Evolutionary conservation across 257 asterid genomes (phyloP), one percentile per base, ranked within the genome.

Genomic region (Penstemon barbatus): DNA sequence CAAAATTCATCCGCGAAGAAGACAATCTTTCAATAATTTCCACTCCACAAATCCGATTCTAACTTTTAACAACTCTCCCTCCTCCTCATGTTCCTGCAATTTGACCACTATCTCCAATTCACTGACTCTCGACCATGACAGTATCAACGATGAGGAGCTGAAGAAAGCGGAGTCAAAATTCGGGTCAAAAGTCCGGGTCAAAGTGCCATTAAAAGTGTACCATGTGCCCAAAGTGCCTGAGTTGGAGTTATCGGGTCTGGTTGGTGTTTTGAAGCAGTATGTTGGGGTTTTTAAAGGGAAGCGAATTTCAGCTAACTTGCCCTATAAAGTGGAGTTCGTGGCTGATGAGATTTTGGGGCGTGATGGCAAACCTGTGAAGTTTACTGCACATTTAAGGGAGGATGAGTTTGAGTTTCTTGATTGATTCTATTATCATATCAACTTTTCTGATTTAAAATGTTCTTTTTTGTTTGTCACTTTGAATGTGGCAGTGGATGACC

Each of bases 381-480:
- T 92, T 76, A 33, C 51, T 68, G 87, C 91, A 2, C 98, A 92
- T 78, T 80, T 89, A 61, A 92, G 78, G 84, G 97, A 92, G 71
- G 97, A 89, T 74, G 98, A 92, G 87, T 92, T 92, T 77, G 98
- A 89, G 82, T 82, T 84, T 80, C 80, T 89, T 82, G 97, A 86
- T 71, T 91, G 85, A 87, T 77, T 9, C 3, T 50, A 18, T 51
- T 60, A 55, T 51, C 55, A 43, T 60, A 55, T 51, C 55, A 43
- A 37, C 36, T 71, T 45, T 44, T 36, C 59, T 75, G 77, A 61
- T 74, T 13, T 13, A 15, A 56, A 46, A 63, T 62, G 46, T 37
- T 57, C 38, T 13, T 65, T 63, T 3, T 44, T 42, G 15, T 15
- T 39, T 13, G 66, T 51, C 57, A 8, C 65, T 52, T 71, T 9